Base-by-base conservation (phyloP, 1,139 yeast species). In the Zygoascus sp. region DNA sequence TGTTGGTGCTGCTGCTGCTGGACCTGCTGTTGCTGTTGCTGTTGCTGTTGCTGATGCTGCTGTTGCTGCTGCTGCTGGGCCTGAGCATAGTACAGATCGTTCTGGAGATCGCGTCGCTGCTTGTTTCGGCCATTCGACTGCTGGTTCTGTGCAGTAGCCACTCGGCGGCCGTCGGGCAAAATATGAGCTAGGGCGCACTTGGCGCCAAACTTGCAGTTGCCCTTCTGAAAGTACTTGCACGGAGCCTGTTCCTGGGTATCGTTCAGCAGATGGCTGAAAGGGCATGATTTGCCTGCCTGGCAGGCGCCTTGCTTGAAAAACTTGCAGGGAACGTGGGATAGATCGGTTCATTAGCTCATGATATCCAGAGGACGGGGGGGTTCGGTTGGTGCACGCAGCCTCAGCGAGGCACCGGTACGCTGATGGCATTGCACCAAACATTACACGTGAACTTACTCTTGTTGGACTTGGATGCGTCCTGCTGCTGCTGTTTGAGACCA, bases 271-370 rank as follows among this genome's bases (percentile, higher is more conserved):
- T 92, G 97, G 38, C 95, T 83, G 61, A 92, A 92, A 1, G 97
- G 97, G 65, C 97, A 92, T 1, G 92, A 74, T 48, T 71, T 73
- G 10, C 97, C 97, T 1, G 97, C 97, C 66, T 89, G 97, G 65
- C 97, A 90, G 16, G 85, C 79, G 0, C 97, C 97, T 63, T 89
- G 96, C 53, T 79, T 74, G 64, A 74, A 89, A 70, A 92, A 90
- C 68, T 90, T 90, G 66, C 98, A 90, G 1, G 98, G 97, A 34
- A 90, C 97, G 66, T 90, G 98, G 46, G 94, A 81, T 46, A 85
- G 73, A 58, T 83, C 74, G 70, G 22, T 15, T 11, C 21, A 32
- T 41, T 27, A 25, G 34, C 34, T 23, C 19, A 10, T 40, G 5
- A 19, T 16, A 5, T n/a, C n/a, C n/a, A 25, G n/a, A 4, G 19